phyloP scores from a whole-genome alignment of 140 eudicot genomes.

The Ambrosia hybrid region DNA sequence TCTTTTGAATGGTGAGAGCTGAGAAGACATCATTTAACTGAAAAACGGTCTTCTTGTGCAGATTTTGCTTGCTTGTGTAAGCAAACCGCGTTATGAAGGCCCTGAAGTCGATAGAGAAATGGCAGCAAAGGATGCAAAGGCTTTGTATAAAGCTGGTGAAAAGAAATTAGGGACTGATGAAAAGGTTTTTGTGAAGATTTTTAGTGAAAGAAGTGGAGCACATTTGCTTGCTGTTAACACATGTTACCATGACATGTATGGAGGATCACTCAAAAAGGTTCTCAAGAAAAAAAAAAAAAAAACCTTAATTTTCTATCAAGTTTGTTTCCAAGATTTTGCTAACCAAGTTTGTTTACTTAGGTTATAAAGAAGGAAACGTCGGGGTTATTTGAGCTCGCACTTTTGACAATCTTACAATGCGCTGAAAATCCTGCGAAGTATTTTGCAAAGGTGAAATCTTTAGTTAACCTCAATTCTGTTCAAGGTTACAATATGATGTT shows the following conservation, averaged over 20 bases:
- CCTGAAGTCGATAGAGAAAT: conserved; percentile 40
- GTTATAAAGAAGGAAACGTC: conserved; percentile 62
- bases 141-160: conserved; percentile 50
- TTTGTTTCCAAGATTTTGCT: conserved; percentile 1
- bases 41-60: conserved; percentile 9
- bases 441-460: conserved; percentile 51
- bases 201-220: conserved; percentile 51
- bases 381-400: conserved; percentile 43
- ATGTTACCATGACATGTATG: conserved; percentile 44
- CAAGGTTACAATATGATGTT: not conserved
- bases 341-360: conserved; percentile 17
- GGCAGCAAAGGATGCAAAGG: conserved; percentile 55
- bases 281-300: not conserved
- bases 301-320: not conserved
- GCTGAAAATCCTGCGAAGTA: conserved; percentile 51
- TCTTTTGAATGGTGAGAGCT: too few species aligned
- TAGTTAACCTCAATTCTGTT: not conserved
- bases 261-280: conserved; percentile 54
- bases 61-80: conserved; percentile 46
- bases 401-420: conserved; percentile 50
- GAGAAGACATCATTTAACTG: not conserved
- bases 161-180: conserved; percentile 51
- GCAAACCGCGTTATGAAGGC: conserved; percentile 45
- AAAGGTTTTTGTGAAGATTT: conserved; percentile 39
- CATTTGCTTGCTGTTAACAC: conserved; percentile 46